phyloP scores from a whole-genome alignment of 352 stramenopile genomes.

The Detonula confervacea region DNA sequence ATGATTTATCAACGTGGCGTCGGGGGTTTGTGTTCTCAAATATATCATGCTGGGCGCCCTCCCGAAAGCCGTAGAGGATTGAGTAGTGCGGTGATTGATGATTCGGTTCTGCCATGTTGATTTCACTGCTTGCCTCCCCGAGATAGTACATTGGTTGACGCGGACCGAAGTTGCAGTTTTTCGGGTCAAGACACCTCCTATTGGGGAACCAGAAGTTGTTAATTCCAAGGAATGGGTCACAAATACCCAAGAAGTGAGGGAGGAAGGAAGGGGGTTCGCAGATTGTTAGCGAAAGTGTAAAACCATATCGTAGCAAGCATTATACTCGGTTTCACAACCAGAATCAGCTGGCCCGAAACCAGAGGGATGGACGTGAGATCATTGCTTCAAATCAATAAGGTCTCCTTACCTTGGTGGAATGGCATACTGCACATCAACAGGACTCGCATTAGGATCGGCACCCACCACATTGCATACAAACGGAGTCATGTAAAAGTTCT shows the following conservation, averaged over 20 bases:
- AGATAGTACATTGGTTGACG: not conserved
- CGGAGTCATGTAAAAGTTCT: conserved; percentile 20
- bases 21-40: conserved; percentile 7
- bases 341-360: no score
- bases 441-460: not conserved
- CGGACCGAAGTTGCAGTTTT: conserved; percentile 10
- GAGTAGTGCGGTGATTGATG: conserved; percentile 6
- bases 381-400: no score
- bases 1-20: no score
- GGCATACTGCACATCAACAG: conserved; percentile 12
- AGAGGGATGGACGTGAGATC: no score
- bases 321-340: no score
- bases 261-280: no score
- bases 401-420: no score
- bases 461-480: conserved; percentile 8
- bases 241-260: no score
- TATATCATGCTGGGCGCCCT: conserved; percentile 12
- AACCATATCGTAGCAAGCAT: no score
- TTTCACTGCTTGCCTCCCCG: conserved; percentile 7
- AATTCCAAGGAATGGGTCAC: no score
- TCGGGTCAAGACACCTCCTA: conserved; percentile 5
- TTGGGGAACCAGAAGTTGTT: no score
- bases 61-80: conserved; percentile 9
- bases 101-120: conserved; percentile 7
- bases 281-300: no score